Base-by-base conservation (phyloP, 2,329 filamentous ascomycete genomes). In the Phoma sp. region DNA sequence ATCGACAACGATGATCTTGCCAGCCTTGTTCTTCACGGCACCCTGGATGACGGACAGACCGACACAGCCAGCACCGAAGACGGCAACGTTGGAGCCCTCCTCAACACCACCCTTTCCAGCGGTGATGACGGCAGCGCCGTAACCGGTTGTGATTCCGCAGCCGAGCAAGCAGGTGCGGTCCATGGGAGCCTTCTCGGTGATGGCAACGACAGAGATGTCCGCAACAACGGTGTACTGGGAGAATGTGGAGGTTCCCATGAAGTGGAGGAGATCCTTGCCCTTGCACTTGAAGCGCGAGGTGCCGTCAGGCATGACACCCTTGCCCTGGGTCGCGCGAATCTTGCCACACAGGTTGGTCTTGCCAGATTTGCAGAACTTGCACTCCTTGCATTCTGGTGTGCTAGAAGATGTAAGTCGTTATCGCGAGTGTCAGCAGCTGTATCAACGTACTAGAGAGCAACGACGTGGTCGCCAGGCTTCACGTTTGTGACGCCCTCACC, bases 271-370 rank as follows among this genome's bases (percentile, higher is more conserved):
- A 69, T 96, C 90, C 81, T 97, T 89, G 78, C 95, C 95, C 78
- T 93, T 95, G 84, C 89, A 92, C 79, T 86, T 91, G 87, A 98
- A 97, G 70, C 95, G 90, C 53, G 89, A 89, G 64, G 93, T 98
- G 69, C 93, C 93, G 77, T 99, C 95, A 53, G 95, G 95, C 93
- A 99, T 96, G 66, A 97, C 86, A 72, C 95, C 95, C 78, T 88
- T 89, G 69, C 95, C 95, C 81, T 99, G 95, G 39, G 95, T 98
- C 40, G 91, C 91, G 70, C 95, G 89, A 78, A 99, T 99, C 86
- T 98, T 98, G 77, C 95, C 95, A 81, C 93, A 98, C 55, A 98
- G 89, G 80, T 98, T 96, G 71, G 93, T 98, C 88, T 99, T 99
- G 80, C 93, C 95, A 37, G 93, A 98, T 79, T 91, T 95, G 89